Percentiles rank a stretch among this genome's conserved stretches.
These are phyloP conservation scores for Stylosanthes scabra DNA, from an alignment of 331 rosid genomes.

Conservation along the genomic window DNA sequence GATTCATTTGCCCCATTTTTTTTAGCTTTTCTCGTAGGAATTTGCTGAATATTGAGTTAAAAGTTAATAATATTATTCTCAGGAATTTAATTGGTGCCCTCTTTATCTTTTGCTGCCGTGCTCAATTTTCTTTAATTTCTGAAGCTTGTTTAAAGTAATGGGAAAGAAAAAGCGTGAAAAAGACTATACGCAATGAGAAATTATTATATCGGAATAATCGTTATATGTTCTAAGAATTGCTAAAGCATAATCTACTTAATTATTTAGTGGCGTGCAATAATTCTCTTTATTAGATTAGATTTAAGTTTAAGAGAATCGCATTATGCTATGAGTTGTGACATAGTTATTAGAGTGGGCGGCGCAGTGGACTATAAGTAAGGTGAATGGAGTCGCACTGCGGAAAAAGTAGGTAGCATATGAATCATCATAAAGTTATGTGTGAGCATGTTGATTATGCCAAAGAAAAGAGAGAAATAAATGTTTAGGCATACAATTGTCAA, in stretches of 20 bases:
- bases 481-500: no score
- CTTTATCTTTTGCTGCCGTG: background rate
- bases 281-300: background rate
- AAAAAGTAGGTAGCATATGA: background rate
- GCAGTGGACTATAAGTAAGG: background rate
- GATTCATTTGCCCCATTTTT: slow-evolving; percentile 6
- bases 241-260: no score
- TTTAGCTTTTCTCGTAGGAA: background rate
- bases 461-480: no score
- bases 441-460: background rate
- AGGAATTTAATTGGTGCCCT: slow-evolving; percentile 10
- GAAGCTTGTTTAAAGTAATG: background rate
- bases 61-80: slow-evolving; percentile 6
- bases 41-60: background rate
- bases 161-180: background rate
- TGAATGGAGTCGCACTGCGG: slow-evolving; percentile 10
- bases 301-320: background rate
- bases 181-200: no score
- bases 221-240: no score
- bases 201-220: no score
- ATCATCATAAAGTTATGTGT: background rate
- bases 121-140: no score
- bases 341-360: slow-evolving; percentile 12
- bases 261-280: no score
- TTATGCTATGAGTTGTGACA: background rate